phyloP scores from a whole-genome alignment of 345 rosid species.

The Toxicodendron radicans region DNA sequence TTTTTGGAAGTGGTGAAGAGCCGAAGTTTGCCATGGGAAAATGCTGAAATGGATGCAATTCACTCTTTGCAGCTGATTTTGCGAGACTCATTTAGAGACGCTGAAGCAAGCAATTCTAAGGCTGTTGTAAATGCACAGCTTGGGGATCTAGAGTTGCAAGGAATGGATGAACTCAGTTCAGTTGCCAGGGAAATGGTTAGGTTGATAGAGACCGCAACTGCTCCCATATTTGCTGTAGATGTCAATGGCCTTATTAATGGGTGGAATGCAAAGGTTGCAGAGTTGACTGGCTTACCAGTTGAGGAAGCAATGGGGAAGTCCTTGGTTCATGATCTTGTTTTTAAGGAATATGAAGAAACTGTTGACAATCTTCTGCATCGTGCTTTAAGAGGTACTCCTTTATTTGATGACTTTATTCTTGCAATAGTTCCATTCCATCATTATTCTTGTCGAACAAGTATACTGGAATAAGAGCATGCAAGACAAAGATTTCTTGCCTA shows the following conservation, averaged over 20 bases:
- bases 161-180: slow-evolving; percentile 85
- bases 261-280: slow-evolving; percentile 95
- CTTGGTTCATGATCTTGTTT: slow-evolving; percentile 76
- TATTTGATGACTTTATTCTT: slow-evolving; percentile 7
- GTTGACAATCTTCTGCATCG: slow-evolving; percentile 68
- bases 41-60: slow-evolving; percentile 98
- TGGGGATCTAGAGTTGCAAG: slow-evolving; percentile 68
- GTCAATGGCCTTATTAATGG: slow-evolving; percentile 80
- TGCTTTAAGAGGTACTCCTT: slow-evolving; percentile 75
- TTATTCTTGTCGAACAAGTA: slow-evolving; percentile 13
- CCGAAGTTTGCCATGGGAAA: slow-evolving; percentile 92
- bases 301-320: slow-evolving; percentile 98
- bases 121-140: slow-evolving; percentile 48
- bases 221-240: slow-evolving; percentile 97
- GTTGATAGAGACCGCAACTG: slow-evolving; percentile 94
- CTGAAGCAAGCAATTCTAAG: slow-evolving; percentile 75
- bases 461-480: slow-evolving; percentile 5
- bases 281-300: slow-evolving; percentile 82
- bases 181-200: slow-evolving; percentile 99
- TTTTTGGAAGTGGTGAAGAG: slow-evolving; percentile 98
- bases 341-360: slow-evolving; percentile 68
- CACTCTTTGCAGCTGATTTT: slow-evolving; percentile 97
- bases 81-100: slow-evolving; percentile 82
- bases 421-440: slow-evolving; percentile 6
- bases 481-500: background rate